Evolutionary conservation across 2,329 filamentous ascomycete genomes (phyloP), one percentile per base, ranked within the genome.

Genomic region (Aspergillus intermedius): DNA sequence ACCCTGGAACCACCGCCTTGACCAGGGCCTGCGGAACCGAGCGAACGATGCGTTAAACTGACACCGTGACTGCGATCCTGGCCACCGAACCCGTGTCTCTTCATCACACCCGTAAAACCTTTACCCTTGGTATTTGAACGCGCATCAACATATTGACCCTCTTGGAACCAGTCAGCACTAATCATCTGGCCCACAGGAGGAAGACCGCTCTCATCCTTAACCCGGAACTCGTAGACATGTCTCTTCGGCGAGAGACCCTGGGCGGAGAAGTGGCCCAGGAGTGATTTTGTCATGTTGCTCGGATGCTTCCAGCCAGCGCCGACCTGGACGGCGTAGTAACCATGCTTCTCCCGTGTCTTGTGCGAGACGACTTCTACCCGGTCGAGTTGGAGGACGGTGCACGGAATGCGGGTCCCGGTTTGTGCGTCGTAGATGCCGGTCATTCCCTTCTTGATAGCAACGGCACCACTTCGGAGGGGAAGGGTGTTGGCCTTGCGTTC

Each of bases 31-130:
- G 86, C 80, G 30, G 89, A 91, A 77, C 93, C 93, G 74, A 96
- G 88, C 23, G 87, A 87, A 64, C 93, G 82, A 78, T 98, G 93
- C 64, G 88, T 90, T 74, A 90, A 83, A 65, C 91, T 96, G 74
- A 94, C 91, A 79, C 93, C 93, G 80, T 98, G 93, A 60, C 85
- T 91, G 49, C 89, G 88, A 59, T 84, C 86, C 75, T 98, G 93
- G 61, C 93, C 93, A 25, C 76, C 70, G 71, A 93, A 97, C 30
- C 90, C 90, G 74, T 91, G 88, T 59, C 88, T 80, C 82, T 98
- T 98, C 93, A 98, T 98, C 58, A 88, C 93, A 79, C 93, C 93
- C 8, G 87, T 88, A 68, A 96, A 98, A 6, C 93, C 93, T 81
- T 89, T 91, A 46, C 93, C 93, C 65, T 88, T 82, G 59, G 83